phyloP scores from a whole-genome alignment of 768 basidiomycete species.

The Thelephora aurantiotincta region DNA sequence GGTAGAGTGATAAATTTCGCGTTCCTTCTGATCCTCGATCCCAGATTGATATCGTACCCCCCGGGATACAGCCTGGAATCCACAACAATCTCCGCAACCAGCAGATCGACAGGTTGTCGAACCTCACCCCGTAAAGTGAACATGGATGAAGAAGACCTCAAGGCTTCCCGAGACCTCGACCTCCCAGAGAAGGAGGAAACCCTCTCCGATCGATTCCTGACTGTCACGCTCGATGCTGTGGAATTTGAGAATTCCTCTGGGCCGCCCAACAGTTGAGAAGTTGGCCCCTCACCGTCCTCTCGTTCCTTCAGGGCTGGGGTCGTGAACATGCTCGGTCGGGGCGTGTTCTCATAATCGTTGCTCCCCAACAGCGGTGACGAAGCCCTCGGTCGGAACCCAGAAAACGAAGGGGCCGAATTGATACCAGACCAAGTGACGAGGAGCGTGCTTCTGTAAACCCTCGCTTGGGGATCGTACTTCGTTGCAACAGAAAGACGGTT shows the following conservation, averaged over 20 bases:
- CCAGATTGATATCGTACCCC: constrained; percentile 48
- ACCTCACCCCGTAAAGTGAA: constrained; percentile 53
- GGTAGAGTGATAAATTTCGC: constrained; percentile 23
- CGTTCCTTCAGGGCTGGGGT: background rate
- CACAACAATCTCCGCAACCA: constrained; percentile 67
- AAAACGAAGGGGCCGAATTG: constrained; percentile 7
- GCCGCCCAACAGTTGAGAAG: background rate
- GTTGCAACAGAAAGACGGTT: constrained; percentile 40
- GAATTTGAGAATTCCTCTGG: background rate
- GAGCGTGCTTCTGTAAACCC: constrained; percentile 36
- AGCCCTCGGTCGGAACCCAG: background rate
- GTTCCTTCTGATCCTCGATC: constrained; percentile 27
- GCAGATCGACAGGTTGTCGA: constrained; percentile 46
- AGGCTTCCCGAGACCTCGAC: constrained; percentile 20
- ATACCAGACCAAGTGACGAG: constrained; percentile 24
- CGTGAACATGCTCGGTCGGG: constrained; percentile 25
- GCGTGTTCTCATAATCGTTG: constrained; percentile 22
- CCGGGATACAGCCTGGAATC: constrained; percentile 70
- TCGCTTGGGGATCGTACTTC: constrained; percentile 34
- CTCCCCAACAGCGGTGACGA: background rate
- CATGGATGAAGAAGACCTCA: constrained; percentile 31
- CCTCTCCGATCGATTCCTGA: constrained; percentile 1
- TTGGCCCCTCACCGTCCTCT: background rate
- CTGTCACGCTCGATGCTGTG: background rate
- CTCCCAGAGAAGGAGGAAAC: constrained; percentile 11